Base-by-base conservation (phyloP, 345 rosid genomes). In the Microthlaspi erraticum region DNA sequence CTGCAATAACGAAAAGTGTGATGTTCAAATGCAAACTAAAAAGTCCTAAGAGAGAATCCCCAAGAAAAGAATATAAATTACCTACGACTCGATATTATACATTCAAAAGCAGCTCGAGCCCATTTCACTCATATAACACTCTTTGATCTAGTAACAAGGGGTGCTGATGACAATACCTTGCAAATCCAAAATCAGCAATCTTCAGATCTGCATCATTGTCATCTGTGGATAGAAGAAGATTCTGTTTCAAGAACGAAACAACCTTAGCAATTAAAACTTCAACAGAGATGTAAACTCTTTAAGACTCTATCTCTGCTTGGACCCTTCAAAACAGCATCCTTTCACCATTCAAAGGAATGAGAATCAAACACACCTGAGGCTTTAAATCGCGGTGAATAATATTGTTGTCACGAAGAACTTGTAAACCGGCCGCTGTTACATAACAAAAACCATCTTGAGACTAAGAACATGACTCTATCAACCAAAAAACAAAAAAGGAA, bases 171-270 rank as follows among this genome's bases (percentile, higher is more conserved):
- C 7, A 60, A 51, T 84, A 91, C 99, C 99, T 91, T 55, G 99
- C 99, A 84, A 94, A 94, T 80, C 99, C 97, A 79, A 94, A 94
- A 81, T 94, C 99, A 3, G 99, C 99, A 75, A 94, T 91, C 90
- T 89, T 94, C 83, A 94, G 68, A 70, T 82, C 80, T 46, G 91
- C 86, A 74, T 70, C 83, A 52, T 77, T 68, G 18, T 84, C 90
- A 58, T 74, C 87, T 60, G 86, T 75, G 61, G 88, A 82, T 61
- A 94, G 92, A 63, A 94, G 95, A 80, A 94, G 99, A 81, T 94
- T 94, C 97, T 94, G 95, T 72, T 36, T 32, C 64, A 82, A 77
- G 56, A 81, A 71, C 29, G 55, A 80, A 45, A 73, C 52, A 58
- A 70, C 34, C 65, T 81, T 69, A 74, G 78, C 56, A 78, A 58